Evolutionary conservation across 2,329 filamentous ascomycete species (phyloP), one percentile per base, ranked within the genome.

Genomic region (Phialophora verrucosa): DNA sequence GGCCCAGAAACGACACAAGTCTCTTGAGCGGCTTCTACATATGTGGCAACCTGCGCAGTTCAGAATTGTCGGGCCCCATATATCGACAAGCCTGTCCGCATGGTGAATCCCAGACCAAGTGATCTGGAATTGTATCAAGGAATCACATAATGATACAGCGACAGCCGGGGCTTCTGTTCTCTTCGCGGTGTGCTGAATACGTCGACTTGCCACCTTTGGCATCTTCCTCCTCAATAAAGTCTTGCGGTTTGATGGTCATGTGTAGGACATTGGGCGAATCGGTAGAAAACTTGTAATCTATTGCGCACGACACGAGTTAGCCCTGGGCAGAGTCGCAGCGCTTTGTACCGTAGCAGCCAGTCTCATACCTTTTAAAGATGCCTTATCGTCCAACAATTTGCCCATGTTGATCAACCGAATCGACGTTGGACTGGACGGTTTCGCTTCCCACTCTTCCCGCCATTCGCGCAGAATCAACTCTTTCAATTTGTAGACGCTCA

Each of bases 341-440:
- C 17, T n/a, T 44, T 44, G 17, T n/a, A 12, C 17, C 1, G 7
- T 12, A 14, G 20, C n/a, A 12, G 55, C n/a, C 53, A 56, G 63
- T 54, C 67, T 44, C 56, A 27, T 65, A 97, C 93, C 93, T 81
- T 88, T 93, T 69, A 98, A 79, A 70, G 87, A 87, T 65, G 90
- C 87, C 79, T 96, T 96, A 75, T 97, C 94, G 73, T 96, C 93
- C 71, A 97, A 81, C 77, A 97, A 82, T 76, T 94, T 92, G 59
- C 94, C 94, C 78, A 97, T 95, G 69, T 92, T 91, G 74, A 98
- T 97, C 73, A 98, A 80, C 59, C 94, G 85, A 81, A 98, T 98
- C 68, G 90, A 91, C 74, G 89, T 94, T 11, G 94, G 93, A 75
- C 91, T 95, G 29, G 90, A 88, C 1, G 94, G 94, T 75, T 91